Evolutionary conservation across 768 basidiomycete species (phyloP).

Genomic region (Basidioascus undulatus): DNA sequence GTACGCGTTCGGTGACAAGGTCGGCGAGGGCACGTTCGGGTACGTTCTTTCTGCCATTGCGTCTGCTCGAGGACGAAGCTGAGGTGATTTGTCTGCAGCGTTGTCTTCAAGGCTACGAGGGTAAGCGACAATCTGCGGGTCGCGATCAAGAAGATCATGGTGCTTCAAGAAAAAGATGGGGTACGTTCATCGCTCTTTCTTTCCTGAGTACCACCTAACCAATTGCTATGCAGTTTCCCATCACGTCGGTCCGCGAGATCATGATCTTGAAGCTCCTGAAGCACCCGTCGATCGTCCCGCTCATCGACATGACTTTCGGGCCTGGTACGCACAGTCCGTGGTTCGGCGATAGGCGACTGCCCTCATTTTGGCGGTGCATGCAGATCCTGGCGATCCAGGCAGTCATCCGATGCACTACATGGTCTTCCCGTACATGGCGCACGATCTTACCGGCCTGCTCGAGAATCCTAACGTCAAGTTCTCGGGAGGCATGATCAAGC

Average conservation of each 20-base stretch:
- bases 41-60: no score
- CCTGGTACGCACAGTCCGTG: constrained; percentile 12
- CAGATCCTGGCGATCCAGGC: constrained; percentile 5
- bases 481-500: constrained; percentile 63
- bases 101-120: no score
- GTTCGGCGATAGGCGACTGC: neutral
- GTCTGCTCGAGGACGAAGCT: no score
- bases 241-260: constrained; percentile 89
- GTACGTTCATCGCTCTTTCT: constrained; percentile 21
- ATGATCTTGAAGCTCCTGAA: constrained; percentile 77
- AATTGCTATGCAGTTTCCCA: constrained; percentile 44
- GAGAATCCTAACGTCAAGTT: constrained; percentile 56
- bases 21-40: no score
- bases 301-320: constrained; percentile 75
- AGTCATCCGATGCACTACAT: constrained; percentile 51
- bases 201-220: no score
- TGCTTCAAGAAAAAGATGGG: constrained; percentile 92
- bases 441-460: constrained; percentile 81
- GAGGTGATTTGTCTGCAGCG: no score
- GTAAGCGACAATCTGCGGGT: no score
- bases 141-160: constrained; percentile 79
- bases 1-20: no score
- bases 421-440: constrained; percentile 99
- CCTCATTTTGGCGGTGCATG: neutral
- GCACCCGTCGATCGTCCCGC: constrained; percentile 63